phyloP scores from a whole-genome alignment of 2,329 filamentous ascomycete genomes.

The Paracamarosporium sp. region DNA sequence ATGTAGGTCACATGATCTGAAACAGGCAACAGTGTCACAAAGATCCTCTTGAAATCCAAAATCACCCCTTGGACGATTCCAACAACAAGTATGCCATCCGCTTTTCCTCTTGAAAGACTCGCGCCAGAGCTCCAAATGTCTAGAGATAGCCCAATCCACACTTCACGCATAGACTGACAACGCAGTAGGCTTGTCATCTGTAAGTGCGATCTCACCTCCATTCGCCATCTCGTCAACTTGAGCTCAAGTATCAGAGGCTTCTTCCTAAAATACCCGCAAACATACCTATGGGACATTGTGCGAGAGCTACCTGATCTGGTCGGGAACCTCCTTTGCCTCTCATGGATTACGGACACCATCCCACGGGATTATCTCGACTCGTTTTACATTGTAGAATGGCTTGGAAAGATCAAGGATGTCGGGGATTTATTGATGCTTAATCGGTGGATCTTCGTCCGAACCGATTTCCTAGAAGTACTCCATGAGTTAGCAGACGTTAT shows the following conservation, averaged over 20 bases:
- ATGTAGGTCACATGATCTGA: neutral
- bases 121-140: neutral
- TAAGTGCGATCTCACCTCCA: neutral
- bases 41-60: neutral
- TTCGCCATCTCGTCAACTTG: neutral
- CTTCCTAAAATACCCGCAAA: slow-evolving; percentile 1
- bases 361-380: neutral
- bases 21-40: neutral
- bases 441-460: neutral
- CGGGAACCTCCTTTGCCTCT: neutral
- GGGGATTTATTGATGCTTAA: neutral
- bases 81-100: neutral
- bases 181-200: neutral
- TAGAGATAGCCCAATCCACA: neutral
- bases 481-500: neutral
- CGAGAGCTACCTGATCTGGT: neutral
- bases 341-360: neutral
- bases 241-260: neutral
- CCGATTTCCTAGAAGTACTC: neutral
- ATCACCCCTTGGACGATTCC: too few species aligned
- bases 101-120: neutral
- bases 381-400: neutral
- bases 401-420: neutral
- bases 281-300: neutral
- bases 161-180: neutral